Conservation (phyloP, 345 rosid species). For the Syzygium aromaticum region DNA sequence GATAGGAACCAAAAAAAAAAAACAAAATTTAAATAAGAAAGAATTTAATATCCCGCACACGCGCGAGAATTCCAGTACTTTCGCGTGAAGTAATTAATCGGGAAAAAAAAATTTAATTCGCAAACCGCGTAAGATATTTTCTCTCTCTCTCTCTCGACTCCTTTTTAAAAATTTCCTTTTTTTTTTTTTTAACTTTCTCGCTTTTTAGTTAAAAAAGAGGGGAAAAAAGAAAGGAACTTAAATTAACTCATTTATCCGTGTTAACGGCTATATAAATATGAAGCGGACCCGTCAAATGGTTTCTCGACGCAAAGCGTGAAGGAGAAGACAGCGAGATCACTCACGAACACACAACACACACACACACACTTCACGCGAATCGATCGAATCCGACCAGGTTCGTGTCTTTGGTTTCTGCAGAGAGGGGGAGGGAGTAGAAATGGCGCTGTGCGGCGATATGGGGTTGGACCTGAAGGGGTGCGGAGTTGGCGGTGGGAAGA, state of each 20-base stretch:
- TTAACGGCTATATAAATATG: neutral
- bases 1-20: neutral
- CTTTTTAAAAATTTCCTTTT: neutral
- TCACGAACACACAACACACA: neutral
- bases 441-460: neutral
- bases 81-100: neutral
- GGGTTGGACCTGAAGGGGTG: slow-evolving; percentile 26
- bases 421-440: neutral
- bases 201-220: neutral
- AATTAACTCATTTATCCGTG: accelerated
- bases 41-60: neutral
- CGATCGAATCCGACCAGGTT: neutral
- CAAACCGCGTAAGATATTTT: slow-evolving; percentile 4
- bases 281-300: neutral
- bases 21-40: too few relatives aligned
- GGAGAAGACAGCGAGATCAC: neutral
- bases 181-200: neutral
- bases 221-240: neutral
- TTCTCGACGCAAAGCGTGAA: neutral
- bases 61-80: slow-evolving; percentile 13
- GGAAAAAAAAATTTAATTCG: too few relatives aligned
- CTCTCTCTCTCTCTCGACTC: neutral
- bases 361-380: neutral
- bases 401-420: neutral
- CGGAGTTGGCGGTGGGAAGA: slow-evolving; percentile 19